Conservation (phyloP, 345 rosid species). For the Gossypium bickii region DNA sequence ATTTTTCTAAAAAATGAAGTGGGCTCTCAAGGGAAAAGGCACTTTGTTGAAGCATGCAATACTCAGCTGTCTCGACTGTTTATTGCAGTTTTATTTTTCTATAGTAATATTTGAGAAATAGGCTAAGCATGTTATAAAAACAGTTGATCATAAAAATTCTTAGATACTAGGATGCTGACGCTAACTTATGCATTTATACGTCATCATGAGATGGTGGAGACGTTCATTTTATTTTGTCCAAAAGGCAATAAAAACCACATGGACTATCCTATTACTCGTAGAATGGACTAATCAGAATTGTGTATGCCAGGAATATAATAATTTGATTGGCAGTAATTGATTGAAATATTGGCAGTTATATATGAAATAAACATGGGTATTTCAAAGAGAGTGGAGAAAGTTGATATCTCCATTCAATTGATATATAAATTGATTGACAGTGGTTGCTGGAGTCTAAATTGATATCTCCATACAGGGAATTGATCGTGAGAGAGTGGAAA, state of each 20-base stretch:
- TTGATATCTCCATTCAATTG: slow-evolving; percentile 25
- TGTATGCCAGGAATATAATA: not conserved
- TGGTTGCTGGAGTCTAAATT: slow-evolving; percentile 19
- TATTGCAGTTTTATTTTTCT: not conserved
- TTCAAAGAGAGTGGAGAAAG: not conserved
- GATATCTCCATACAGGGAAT: slow-evolving; percentile 60
- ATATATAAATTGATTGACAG: not conserved
- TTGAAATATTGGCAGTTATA: not conserved
- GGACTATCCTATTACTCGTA: not conserved
- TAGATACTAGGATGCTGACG: not conserved
- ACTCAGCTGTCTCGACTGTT: not conserved
- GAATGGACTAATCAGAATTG: not conserved
- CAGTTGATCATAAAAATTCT: not conserved
- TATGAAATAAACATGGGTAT: not conserved
- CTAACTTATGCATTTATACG: not conserved
- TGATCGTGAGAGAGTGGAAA: slow-evolving; percentile 87
- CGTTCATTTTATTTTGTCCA: not conserved
- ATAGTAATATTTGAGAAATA: not conserved
- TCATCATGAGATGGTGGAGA: slow-evolving; percentile 2
- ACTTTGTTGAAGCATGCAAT: not conserved
- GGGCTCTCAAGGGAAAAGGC: not conserved
- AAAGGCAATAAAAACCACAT: not conserved
- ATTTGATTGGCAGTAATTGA: not conserved
- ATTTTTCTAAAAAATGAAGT: not conserved
- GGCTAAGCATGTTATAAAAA: not conserved